Evolutionary conservation across 148 eudicot species (phyloP), one percentile per base, ranked within the genome.

Genomic region (Polygonum aviculare): DNA sequence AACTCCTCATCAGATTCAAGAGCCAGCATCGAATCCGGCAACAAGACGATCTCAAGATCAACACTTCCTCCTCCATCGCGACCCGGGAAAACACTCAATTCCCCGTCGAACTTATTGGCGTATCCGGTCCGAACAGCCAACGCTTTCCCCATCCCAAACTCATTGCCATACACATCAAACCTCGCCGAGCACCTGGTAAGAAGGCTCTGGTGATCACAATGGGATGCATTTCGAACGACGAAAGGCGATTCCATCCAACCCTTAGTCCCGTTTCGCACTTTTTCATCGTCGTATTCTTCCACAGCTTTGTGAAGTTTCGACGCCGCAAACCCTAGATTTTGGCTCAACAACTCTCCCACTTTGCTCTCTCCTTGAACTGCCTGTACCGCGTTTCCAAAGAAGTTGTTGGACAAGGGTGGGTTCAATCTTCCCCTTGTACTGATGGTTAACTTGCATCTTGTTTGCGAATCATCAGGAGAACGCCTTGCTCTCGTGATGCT

Each of bases 31-130:
- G 92, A 79, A 26, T 79, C 84, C 0, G 94, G 94, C 12, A 86
- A 78, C 44, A 92, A 77, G 39, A 82, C 88, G 54, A 90, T 92
- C 79, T 90, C 93, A 48, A 92, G 83, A 79, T 92, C 92, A 26
- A 90, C 81, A 77, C 87, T 87, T 44, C 97, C 90, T 39, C 82
- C 76, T 0, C 86, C 93, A 10, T 86, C 86, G 14, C 79, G 38
- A 0, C 93, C 91, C 0, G 88, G 90, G 38, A 83, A 90, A 6
- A 88, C 81, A 16, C 87, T 88, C 14, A 90, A 84, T 79, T 86
- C 86, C 0, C 97, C 91, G 39, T 82, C 86, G 72, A 83, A 87
- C 59, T 90, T 92, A 52, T 84, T 83, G 2, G 88, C 89, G 74
- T 52, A 79, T 0, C 94, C 94, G n/a, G 93, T 87, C n/a, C 90